These are phyloP conservation scores for Plantago coronopus DNA, from an alignment of 305 asterid species.

Conservation along the genomic window DNA sequence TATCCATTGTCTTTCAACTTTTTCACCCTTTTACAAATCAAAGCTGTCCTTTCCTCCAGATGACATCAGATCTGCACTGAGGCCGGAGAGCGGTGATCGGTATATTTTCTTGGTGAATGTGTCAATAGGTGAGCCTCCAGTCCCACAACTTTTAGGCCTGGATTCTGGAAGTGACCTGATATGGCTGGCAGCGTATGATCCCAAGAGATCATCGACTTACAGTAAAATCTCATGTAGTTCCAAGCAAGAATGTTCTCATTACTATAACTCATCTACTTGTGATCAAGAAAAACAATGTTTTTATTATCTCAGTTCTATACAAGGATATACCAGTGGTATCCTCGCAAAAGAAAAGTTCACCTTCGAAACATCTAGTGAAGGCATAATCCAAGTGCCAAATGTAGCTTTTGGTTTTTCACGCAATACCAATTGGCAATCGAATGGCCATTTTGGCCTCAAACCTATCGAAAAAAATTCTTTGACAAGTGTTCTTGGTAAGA, in stretches of 20 bases:
- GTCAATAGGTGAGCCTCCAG: too few species aligned
- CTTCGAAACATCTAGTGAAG: conserved; percentile 3
- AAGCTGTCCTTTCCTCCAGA: background rate
- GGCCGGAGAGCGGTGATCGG: conserved; percentile 20
- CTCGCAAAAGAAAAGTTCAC: too few species aligned
- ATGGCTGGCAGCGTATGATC: background rate
- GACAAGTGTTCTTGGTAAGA: too few species aligned
- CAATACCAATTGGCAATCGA: background rate
- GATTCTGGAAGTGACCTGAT: too few species aligned
- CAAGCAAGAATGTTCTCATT: background rate
- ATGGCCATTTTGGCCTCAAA: too few species aligned
- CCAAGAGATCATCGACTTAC: too few species aligned
- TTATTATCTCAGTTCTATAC: too few species aligned
- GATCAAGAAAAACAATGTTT: background rate
- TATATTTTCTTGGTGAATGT: too few species aligned
- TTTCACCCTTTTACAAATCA: background rate
- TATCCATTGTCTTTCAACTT: conserved; percentile 19
- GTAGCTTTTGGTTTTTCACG: conserved; percentile 12
- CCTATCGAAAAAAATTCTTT: too few species aligned
- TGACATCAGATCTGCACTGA: conserved; percentile 10
- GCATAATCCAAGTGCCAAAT: conserved; percentile 4
- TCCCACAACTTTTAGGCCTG: too few species aligned
- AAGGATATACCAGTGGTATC: too few species aligned
- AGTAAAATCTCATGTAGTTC: too few species aligned
- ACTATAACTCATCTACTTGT: background rate